A percentile compares a stretch with the other conserved stretches of the same genome.
phyloP scores from a whole-genome alignment of 805 yeast species.

The Ogataea henricii region DNA sequence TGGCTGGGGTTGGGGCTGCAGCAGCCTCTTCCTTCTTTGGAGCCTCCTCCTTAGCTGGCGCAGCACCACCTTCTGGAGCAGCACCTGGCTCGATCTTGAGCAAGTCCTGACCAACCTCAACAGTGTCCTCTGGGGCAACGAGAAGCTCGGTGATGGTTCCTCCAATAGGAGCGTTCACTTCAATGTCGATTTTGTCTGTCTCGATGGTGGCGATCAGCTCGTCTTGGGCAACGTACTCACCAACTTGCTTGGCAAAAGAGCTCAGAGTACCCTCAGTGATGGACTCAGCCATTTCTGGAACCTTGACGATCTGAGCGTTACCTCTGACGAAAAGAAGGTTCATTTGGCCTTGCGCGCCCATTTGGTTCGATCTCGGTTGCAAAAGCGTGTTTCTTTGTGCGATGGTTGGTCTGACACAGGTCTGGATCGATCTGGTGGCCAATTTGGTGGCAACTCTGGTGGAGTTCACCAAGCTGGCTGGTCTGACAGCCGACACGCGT shows the following conservation, averaged over 20 bases:
- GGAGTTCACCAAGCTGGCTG: conserved; percentile 8
- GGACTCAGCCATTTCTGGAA: conserved; percentile 98
- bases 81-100: conserved; percentile 81
- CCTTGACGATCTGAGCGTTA: conserved; percentile 62
- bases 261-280: conserved; percentile 94
- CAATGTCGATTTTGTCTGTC: conserved; percentile 97
- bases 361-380: conserved; percentile 1
- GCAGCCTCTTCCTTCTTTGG: conserved; percentile 33
- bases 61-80: conserved; percentile 61
- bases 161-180: conserved; percentile 89
- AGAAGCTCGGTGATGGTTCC: conserved; percentile 87
- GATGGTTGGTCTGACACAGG: conserved; percentile 21
- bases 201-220: conserved; percentile 96
- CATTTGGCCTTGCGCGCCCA: conserved; percentile 5
- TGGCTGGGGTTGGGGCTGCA: conserved; percentile 21
- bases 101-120: conserved; percentile 92
- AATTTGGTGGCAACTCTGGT: conserved; percentile 2
- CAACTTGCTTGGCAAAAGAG: conserved; percentile 67
- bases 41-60: conserved; percentile 32
- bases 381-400: neutral
- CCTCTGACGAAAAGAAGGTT: conserved; percentile 28
- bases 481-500: conserved; percentile 16
- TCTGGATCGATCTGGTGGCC: conserved; percentile 22
- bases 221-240: conserved; percentile 84
- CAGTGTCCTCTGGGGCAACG: conserved; percentile 87